Evolutionary conservation across 2,329 filamentous ascomycete species (phyloP).

Genomic region (Chrysosporium keratinophilum): DNA sequence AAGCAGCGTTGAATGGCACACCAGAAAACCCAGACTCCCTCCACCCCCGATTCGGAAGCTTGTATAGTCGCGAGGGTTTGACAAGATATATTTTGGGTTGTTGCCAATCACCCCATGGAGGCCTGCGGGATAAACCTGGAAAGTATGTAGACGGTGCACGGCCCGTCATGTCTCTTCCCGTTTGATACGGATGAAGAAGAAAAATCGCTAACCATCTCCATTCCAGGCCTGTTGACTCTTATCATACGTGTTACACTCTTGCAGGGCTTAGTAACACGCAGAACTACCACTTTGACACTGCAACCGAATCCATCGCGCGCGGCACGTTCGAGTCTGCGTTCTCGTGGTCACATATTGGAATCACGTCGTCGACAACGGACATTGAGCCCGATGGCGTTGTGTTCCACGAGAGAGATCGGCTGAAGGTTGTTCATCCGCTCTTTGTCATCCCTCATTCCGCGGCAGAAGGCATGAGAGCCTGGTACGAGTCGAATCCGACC

Average conservation of each 20-base stretch:
- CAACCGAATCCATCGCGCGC: neutral
- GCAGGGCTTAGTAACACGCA: conserved; percentile 75
- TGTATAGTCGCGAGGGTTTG: conserved; percentile 75
- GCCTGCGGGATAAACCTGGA: conserved; percentile 85
- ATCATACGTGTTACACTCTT: conserved; percentile 88
- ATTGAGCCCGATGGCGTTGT: conserved; percentile 39
- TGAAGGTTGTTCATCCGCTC: conserved; percentile 66
- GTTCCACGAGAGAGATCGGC: conserved; percentile 60
- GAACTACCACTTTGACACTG: conserved; percentile 36
- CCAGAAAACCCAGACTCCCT: conserved; percentile 22
- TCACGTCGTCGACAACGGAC: conserved; percentile 38
- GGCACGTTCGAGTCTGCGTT: conserved; percentile 29
- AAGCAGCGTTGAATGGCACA: conserved; percentile 59
- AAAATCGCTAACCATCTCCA: conserved; percentile 5
- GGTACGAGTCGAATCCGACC: conserved; percentile 50
- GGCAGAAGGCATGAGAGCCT: conserved; percentile 54
- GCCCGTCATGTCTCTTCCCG: neutral
- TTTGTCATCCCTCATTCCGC: conserved; percentile 69
- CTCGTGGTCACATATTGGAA: conserved; percentile 30
- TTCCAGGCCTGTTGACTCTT: conserved; percentile 64
- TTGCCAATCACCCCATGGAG: conserved; percentile 69
- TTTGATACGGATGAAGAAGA: neutral
- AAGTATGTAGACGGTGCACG: conserved; percentile 49
- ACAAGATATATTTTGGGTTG: conserved; percentile 83
- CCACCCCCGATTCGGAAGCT: conserved; percentile 23